These are phyloP conservation scores for Linderina pennispora DNA, from an alignment of 192 early-diverging fungal species.

Conservation along the genomic window DNA sequence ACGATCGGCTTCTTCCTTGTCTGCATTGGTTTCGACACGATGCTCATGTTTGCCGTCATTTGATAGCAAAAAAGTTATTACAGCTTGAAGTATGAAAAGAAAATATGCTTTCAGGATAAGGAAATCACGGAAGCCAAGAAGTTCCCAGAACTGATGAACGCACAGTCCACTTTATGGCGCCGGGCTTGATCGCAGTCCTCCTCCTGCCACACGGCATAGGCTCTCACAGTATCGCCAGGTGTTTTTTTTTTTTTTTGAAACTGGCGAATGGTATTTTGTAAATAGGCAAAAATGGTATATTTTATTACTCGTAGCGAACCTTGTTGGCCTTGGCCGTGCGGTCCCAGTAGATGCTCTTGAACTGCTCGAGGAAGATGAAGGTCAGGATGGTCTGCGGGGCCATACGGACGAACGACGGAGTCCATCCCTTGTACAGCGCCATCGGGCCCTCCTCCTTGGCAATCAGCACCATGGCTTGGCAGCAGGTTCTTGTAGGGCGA, in stretches of 20 bases:
- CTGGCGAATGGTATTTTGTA: too few species aligned
- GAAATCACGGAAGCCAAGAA: too few species aligned
- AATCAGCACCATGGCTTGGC: conserved; percentile 50
- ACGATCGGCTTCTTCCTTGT: conserved; percentile 15
- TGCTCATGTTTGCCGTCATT: background rate
- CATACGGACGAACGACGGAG: conserved; percentile 72
- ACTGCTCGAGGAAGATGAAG: conserved; percentile 75
- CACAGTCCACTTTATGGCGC: too few species aligned
- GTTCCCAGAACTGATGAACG: too few species aligned
- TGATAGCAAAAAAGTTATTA: too few species aligned
- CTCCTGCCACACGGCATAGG: too few species aligned
- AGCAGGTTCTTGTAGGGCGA: conserved; percentile 25
- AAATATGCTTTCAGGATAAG: too few species aligned
- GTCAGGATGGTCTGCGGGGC: conserved; percentile 83
- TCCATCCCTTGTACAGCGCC: conserved; percentile 81
- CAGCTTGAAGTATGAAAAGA: too few species aligned
- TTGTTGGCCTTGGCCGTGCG: conserved; percentile 14
- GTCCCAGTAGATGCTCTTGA: conserved; percentile 48
- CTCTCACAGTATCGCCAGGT: too few species aligned
- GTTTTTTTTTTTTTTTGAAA: too few species aligned
- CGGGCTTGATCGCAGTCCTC: too few species aligned
- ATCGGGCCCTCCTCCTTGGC: conserved; percentile 58
- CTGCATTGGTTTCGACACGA: background rate
- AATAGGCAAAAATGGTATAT: too few species aligned
- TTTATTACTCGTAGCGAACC: conserved; percentile 33